Evolutionary conservation across 2,329 filamentous ascomycete species (phyloP).

Genomic region (Colletotrichum destructivum): DNA sequence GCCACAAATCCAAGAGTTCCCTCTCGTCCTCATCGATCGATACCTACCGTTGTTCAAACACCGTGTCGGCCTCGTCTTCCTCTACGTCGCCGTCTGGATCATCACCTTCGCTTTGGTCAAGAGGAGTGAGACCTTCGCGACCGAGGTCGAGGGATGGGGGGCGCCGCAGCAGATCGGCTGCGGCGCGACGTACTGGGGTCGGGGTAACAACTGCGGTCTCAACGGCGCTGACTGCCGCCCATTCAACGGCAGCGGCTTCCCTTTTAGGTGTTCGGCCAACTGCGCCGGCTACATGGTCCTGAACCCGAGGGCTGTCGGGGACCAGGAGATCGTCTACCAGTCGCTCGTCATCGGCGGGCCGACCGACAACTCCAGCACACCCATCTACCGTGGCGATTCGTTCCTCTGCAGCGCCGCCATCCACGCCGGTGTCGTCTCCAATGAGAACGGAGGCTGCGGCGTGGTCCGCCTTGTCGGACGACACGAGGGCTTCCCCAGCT

Average conservation of each 20-base stretch:
- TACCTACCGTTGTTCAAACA: conserved; percentile 73
- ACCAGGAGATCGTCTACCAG: conserved; percentile 75
- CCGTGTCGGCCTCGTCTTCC: conserved; percentile 70
- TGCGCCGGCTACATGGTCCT: conserved; percentile 77
- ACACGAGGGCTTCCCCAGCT: conserved; percentile 73
- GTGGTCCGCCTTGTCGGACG: conserved; percentile 82
- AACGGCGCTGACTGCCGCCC: conserved; percentile 83
- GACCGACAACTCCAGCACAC: conserved; percentile 56
- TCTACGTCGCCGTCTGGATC: conserved; percentile 78
- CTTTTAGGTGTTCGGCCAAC: conserved; percentile 82
- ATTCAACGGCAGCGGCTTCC: conserved; percentile 78
- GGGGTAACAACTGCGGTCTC: conserved; percentile 80
- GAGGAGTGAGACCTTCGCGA: conserved; percentile 71
- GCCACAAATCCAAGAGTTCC: conserved; percentile 77
- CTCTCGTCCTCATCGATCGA: conserved; percentile 74
- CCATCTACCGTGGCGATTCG: conserved; percentile 89
- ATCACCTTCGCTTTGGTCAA: conserved; percentile 79
- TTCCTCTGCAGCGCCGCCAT: conserved; percentile 90
- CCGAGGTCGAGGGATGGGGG: conserved; percentile 78
- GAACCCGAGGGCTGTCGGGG: conserved; percentile 83
- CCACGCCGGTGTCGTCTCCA: conserved; percentile 83
- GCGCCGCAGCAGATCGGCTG: conserved; percentile 77
- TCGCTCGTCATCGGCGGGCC: conserved; percentile 80
- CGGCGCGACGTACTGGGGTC: conserved; percentile 77
- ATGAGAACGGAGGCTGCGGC: conserved; percentile 83